Evolutionary conservation across 345 rosid genomes (phyloP).

Genomic region (Heritiera fomes): DNA sequence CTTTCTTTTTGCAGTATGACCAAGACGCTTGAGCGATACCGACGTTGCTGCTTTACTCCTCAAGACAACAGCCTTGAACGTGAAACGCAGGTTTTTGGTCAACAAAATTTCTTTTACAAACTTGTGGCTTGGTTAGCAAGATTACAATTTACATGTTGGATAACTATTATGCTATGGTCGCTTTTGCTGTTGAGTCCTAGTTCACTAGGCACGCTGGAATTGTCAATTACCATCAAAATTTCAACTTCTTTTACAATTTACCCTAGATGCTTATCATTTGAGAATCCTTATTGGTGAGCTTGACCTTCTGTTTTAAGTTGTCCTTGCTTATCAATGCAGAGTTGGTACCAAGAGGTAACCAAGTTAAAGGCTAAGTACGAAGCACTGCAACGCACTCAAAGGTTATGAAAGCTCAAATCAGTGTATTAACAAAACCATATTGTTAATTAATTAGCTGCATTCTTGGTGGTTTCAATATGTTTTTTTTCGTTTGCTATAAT

Average conservation of each 20-base stretch:
- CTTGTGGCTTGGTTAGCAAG: background rate
- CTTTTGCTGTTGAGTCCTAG: background rate
- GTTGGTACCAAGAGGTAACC: conserved; percentile 74
- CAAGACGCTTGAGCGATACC: conserved; percentile 75
- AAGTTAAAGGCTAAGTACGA: conserved; percentile 78
- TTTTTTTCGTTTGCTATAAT: too few relatives aligned
- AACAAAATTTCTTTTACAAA: background rate
- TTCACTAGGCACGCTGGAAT: background rate
- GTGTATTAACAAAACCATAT: too few relatives aligned
- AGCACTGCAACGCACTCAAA: conserved; percentile 79
- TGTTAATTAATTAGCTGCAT: too few relatives aligned
- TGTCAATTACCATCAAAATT: background rate
- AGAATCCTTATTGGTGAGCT: background rate
- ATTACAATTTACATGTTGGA: background rate
- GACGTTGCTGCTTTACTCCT: conserved; percentile 61
- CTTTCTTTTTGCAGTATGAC: conserved; percentile 36
- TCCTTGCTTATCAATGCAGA: conserved; percentile 38
- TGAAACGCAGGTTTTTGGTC: conserved; percentile 60
- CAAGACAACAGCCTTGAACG: conserved; percentile 54
- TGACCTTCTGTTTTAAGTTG: background rate
- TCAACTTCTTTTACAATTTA: too few relatives aligned
- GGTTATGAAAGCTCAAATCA: conserved; percentile 35
- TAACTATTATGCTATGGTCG: background rate
- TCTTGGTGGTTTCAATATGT: too few relatives aligned
- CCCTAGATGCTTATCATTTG: background rate